A percentile compares a stretch with the other conserved stretches of the same genome.
These are phyloP conservation scores for Candida sakaeoensis DNA, from an alignment of 805 yeast genomes.

Conservation along the genomic window DNA sequence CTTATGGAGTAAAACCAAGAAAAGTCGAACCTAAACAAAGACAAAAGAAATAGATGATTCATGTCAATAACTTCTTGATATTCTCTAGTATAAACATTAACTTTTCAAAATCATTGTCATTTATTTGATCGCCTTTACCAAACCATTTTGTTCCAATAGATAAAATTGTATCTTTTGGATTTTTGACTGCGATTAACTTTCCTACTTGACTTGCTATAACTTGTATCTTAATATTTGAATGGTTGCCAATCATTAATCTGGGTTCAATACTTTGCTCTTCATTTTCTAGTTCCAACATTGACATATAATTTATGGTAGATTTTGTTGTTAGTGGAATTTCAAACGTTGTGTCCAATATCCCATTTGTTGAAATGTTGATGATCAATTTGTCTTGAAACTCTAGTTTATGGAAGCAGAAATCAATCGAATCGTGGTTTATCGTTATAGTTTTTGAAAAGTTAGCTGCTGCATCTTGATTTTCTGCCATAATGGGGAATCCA, in stretches of 20 bases:
- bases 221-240: constrained; percentile 43
- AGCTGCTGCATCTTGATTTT: constrained; percentile 11
- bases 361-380: constrained; percentile 38
- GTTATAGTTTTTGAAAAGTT: constrained; percentile 10
- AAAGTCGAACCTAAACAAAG: constrained; percentile 60
- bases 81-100: constrained; percentile 41
- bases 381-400: constrained; percentile 38
- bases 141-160: constrained; percentile 48
- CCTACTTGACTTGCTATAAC: constrained; percentile 50
- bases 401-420: constrained; percentile 24
- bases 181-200: constrained; percentile 28
- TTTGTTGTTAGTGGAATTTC: constrained; percentile 34
- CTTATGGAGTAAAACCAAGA: constrained; percentile 72
- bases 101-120: constrained; percentile 41
- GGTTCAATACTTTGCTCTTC: constrained; percentile 35
- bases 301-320: constrained; percentile 17
- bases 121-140: constrained; percentile 28
- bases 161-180: constrained; percentile 39
- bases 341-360: constrained; percentile 49
- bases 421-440: constrained; percentile 7
- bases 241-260: constrained; percentile 44
- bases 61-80: constrained; percentile 13
- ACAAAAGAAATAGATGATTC: constrained; percentile 17
- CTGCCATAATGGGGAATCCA: constrained; percentile 4
- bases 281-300: constrained; percentile 14